Conservation (phyloP, 1,139 yeast genomes). For the Yamadazyma epiphylla region DNA sequence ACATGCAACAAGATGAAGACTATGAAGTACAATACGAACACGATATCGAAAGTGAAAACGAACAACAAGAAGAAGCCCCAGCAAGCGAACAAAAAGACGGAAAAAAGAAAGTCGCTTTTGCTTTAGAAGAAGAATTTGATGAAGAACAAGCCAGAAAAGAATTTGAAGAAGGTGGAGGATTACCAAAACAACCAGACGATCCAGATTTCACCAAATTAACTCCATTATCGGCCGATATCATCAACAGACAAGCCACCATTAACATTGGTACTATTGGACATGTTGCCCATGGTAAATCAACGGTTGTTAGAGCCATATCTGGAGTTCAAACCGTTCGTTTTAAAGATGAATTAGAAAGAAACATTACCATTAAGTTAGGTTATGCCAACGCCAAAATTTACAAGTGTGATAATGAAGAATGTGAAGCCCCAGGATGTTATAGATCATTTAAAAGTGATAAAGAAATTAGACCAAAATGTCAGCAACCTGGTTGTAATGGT, state of each 20-base stretch:
- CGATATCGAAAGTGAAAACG: conserved; percentile 48
- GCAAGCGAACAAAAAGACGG: conserved; percentile 34
- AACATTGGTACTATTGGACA: conserved; percentile 99
- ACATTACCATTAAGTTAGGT: conserved; percentile 96
- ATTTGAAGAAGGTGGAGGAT: conserved; percentile 97
- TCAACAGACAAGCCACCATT: conserved; percentile 98
- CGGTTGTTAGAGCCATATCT: conserved; percentile 97
- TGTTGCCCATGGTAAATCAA: conserved; percentile 98
- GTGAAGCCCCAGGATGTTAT: conserved; percentile 95
- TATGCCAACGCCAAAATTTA: conserved; percentile 98
- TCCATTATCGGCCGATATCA: conserved; percentile 90
- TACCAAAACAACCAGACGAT: conserved; percentile 91
- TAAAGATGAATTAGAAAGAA: conserved; percentile 98
- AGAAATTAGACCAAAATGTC: conserved; percentile 91
- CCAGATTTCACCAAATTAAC: conserved; percentile 78
- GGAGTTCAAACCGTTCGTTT: conserved; percentile 99
- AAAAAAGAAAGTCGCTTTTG: conserved; percentile 82
- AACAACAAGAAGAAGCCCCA: conserved; percentile 40
- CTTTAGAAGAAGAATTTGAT: conserved; percentile 59
- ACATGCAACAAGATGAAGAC: conserved; percentile 39
- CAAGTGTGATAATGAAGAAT: conserved; percentile 79
- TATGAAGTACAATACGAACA: conserved; percentile 36
- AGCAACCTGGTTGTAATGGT: conserved; percentile 76
- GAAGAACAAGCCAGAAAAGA: conserved; percentile 70
- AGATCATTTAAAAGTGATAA: conserved; percentile 91